Evolutionary conservation across 2,329 filamentous ascomycete species (phyloP), one percentile per base, ranked within the genome.

Genomic region (Beauveria varroae): DNA sequence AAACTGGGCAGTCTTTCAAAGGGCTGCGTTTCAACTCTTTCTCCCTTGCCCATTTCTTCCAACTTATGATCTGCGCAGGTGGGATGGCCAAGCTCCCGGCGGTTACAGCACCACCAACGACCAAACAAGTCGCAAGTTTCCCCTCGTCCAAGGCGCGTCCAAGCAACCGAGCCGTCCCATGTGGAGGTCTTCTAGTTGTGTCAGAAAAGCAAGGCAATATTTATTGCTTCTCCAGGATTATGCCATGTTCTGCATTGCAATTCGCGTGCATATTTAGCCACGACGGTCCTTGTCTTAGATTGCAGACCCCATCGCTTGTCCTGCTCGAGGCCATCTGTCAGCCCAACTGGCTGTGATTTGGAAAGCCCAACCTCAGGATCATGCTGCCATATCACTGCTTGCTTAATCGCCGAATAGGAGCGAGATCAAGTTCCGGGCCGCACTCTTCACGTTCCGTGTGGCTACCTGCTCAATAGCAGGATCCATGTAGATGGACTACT

Each of bases 231-330:
- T 51, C n/a, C 37, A 59, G 12, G 4, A 44, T 22, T 40, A 22
- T 22, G 26, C 37, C 57, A 30, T 28, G 56, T 22, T 41, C 34
- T 51, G 44, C 18, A 41, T 28, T 30, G 18, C 37, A 52, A 41
- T 52, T 59, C 57, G 44, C 47, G 26, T 52, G 57, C 37, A 40
- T 52, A 7, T 59, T 50, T 20, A 51, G 56, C 56, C 56, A 49
- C 30, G 20, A 18, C 41, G 14, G 16, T 50, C 56, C 34, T 50
- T 50, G 24, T 37, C 26, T 37, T 37, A 59, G 46, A 51, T 59
- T 59, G 34, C 37, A 59, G 18, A 40, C 37, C 56, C 53, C 56
- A 44, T 59, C 57, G 24, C 26, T 18, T 40, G 46, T 44, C 47
- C 22, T 52, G 47, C 24, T 16, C 5, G 24, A 34, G 34, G 46